phyloP scores from a whole-genome alignment of 139 green algal species.

The Chlamydomonas incerta region DNA sequence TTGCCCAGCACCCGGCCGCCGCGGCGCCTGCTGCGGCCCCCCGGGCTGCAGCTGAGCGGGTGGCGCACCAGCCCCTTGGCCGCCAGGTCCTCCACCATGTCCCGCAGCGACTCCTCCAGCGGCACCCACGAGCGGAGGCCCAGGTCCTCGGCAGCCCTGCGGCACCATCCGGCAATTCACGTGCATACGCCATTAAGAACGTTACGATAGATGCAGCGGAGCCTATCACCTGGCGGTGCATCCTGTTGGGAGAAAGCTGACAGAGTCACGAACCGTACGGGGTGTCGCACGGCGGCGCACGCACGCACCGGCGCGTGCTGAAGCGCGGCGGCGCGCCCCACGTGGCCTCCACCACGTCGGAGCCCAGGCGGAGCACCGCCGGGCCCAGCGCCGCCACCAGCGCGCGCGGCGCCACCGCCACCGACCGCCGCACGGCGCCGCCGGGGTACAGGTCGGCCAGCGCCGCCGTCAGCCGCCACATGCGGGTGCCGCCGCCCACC shows the following conservation, averaged over 20 bases:
- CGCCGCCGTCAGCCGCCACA: constrained; percentile 7
- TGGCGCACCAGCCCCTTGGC: constrained; percentile 20
- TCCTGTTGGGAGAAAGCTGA: too few relatives aligned
- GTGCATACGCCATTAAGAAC: too few relatives aligned
- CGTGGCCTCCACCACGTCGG: not conserved
- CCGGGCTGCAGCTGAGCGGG: not conserved
- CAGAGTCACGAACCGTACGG: too few relatives aligned
- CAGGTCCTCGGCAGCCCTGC: constrained; percentile 2
- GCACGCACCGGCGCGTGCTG: not conserved
- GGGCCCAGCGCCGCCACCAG: constrained; percentile 8
- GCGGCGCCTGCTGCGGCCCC: not conserved
- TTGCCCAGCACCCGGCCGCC: too few relatives aligned
- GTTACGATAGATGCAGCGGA: too few relatives aligned
- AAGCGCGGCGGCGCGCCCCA: constrained; percentile 1
- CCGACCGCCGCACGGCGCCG: not conserved
- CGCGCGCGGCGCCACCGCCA: not conserved
- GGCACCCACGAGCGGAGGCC: not conserved
- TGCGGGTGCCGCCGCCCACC: not conserved
- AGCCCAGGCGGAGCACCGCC: not conserved
- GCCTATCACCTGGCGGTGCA: too few relatives aligned
- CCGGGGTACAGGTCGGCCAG: constrained; percentile 18
- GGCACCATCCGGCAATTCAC: too few relatives aligned
- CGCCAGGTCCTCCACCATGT: constrained; percentile 39
- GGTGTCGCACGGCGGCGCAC: too few relatives aligned
- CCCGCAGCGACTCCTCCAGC: constrained; percentile 20